Evolutionary conservation across 2,329 filamentous ascomycete genomes (phyloP).

Genomic region (Chaetomiaceae sp.): DNA sequence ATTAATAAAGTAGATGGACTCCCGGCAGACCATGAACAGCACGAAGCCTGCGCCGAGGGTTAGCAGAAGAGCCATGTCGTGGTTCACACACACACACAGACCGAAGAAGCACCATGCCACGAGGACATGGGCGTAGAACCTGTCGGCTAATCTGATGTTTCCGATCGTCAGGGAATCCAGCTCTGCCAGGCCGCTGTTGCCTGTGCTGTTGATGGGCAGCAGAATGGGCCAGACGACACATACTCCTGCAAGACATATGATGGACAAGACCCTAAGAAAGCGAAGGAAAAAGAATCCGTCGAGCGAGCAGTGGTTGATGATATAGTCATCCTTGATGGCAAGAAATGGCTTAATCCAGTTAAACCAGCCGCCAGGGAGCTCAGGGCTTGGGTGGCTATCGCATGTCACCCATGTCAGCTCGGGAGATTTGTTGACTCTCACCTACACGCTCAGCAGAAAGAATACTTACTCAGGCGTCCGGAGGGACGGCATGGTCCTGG

Average conservation of each 20-base stretch:
- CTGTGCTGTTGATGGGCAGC: conserved; percentile 79
- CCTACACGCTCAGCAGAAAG: conserved; percentile 29
- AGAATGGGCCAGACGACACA: conserved; percentile 82
- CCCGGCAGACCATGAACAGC: conserved; percentile 82
- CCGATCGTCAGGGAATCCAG: conserved; percentile 59
- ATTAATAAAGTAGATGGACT: conserved; percentile 91
- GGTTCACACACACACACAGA: conserved; percentile 18
- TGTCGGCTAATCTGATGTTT: conserved; percentile 54
- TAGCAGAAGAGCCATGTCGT: background rate
- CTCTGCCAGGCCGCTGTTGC: conserved; percentile 60
- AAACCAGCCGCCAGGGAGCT: conserved; percentile 53
- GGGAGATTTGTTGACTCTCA: too few relatives aligned
- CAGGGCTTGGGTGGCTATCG: conserved; percentile 54
- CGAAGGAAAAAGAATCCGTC: conserved; percentile 87
- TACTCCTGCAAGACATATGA: conserved; percentile 76
- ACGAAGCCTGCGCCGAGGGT: conserved; percentile 58
- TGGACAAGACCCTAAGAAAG: conserved; percentile 70
- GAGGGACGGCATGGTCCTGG: conserved; percentile 48
- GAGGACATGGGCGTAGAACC: conserved; percentile 75
- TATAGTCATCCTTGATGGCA: conserved; percentile 66
- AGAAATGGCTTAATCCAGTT: conserved; percentile 61
- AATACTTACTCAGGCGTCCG: conserved; percentile 49
- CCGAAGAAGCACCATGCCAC: conserved; percentile 78
- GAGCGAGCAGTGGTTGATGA: conserved; percentile 81
- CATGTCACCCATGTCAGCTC: too few relatives aligned